Conservation (phyloP, 768 basidiomycete genomes). For the Kwoniella dendrophila region DNA sequence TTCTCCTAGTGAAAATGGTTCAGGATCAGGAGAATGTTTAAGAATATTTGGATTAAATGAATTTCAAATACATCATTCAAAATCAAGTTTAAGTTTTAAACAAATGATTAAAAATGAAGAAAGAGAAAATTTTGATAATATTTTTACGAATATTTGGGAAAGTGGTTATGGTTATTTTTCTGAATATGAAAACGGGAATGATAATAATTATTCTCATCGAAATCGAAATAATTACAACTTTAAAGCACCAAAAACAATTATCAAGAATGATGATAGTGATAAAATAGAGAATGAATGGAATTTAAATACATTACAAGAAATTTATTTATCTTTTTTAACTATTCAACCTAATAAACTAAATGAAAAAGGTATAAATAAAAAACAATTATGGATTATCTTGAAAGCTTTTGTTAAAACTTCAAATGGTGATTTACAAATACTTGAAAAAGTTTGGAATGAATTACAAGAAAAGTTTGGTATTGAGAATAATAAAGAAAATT, state of each 20-base stretch:
- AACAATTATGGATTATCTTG: conserved; percentile 36
- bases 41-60: conserved; percentile 10
- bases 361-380: conserved; percentile 18
- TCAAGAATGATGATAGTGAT: neutral
- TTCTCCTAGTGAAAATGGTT: neutral
- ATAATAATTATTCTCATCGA: too few relatives aligned
- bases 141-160: too few relatives aligned
- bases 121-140: conserved; percentile 12
- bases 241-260: neutral
- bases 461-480: conserved; percentile 46
- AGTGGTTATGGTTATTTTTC: too few relatives aligned
- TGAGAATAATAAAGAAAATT: conserved; percentile 38
- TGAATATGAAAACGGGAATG: too few relatives aligned
- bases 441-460: conserved; percentile 36
- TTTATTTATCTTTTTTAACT: conserved; percentile 11
- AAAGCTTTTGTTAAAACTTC: conserved; percentile 41
- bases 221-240: neutral
- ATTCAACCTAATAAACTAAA: neutral
- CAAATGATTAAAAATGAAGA: neutral
- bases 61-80: too few relatives aligned
- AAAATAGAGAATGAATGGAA: neutral
- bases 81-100: too few relatives aligned
- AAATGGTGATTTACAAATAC: conserved; percentile 27
- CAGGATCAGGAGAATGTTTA: conserved; percentile 1
- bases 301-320: conserved; percentile 2